Base-by-base conservation (phyloP, 805 yeast genomes). In the Brettanomyces bruxellensis region DNA sequence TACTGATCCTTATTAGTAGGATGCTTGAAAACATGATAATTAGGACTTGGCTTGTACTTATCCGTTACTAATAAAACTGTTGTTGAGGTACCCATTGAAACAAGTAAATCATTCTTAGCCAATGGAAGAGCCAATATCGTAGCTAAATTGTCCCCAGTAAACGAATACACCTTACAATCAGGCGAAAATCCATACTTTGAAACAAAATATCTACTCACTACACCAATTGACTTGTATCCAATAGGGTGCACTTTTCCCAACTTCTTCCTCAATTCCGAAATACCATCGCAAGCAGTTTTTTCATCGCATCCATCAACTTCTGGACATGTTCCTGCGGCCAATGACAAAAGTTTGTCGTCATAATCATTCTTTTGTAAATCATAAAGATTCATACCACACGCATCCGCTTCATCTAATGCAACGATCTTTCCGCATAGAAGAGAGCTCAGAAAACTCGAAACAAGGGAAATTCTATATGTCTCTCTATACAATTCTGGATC, bases 81-180 rank as follows among this genome's bases (percentile, higher is more conserved):
- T 2, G 97, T 89, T n/a, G 93, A 83, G 0, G 96, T 89, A 0
- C 96, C 97, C 61, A 90, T 69, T 2, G 95, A 85, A 3, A 90
- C 73, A 52, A 90, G 70, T 22, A 85, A 76, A 61, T 89, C 96
- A 59, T 84, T 82, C 25, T 83, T 78, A 34, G 74, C 68, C 51
- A 89, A 70, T 2, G 96, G 95, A 34, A 90, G 67, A 0, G 96
- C 80, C 53, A 90, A 72, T 42, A 89, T 82, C 0, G 96, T 89
- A 3, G 95, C 95, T 46, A 89, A 71, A 58, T 89, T 89, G 61
- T 89, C 97, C 25, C 97, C 97, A 0, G 97, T 89, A 58, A 87
- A 83, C 1, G 95, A 76, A 53, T 75, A 81, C 12, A 89, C 70
- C 40, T 70, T 64, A 55, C 95, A 81, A n/a, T 70, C 58, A 2